Base-by-base conservation (phyloP, 2,329 filamentous ascomycete genomes). In the Achaetomium macrosporum region DNA sequence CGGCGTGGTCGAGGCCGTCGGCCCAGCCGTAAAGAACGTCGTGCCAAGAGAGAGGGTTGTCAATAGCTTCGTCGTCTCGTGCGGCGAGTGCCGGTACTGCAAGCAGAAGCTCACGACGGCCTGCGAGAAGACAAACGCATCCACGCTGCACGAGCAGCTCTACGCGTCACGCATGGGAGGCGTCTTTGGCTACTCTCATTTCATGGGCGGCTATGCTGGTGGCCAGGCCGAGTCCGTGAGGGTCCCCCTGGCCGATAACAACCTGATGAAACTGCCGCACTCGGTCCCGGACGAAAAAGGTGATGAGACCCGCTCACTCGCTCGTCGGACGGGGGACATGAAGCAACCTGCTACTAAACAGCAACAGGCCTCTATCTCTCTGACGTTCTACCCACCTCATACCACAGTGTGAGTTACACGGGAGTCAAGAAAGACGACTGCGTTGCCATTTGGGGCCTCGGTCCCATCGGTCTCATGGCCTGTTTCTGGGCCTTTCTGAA, bases 61-160 rank as follows among this genome's bases (percentile, higher is more conserved):
- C 13, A 78, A 83, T 59, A 75, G 90, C 30, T 90, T 93, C 17
- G 90, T 95, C 1, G 93, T 95, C 64, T 87, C 89, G 0, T 83
- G 80, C 55, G 79, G 79, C 8, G 71, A 65, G 20, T 85, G 83
- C 68, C 74, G 71, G 61, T 83, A 81, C 65, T 85, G 82, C 71
- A 70, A 79, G 62, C 71, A 77, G 65, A 79, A 82, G 64, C 69
- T 80, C 10, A 79, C 75, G 3, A 81, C 78, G 15, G 76, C 79
- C 56, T 85, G 82, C 61, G 78, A 81, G 58, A 75, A 72, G 61
- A 85, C 83, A 5, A 86, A 85, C 64, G 68, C 74, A 46, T 84
- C 81, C 61, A 80, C 71, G 1, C 73, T 84, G 49, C 76, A 80
- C 57, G 79, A 83, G 58, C 74, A 71, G 46, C 78, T 87, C 73